phyloP scores from a whole-genome alignment of 768 basidiomycete species.

The Leucogyrophana mollusca region DNA sequence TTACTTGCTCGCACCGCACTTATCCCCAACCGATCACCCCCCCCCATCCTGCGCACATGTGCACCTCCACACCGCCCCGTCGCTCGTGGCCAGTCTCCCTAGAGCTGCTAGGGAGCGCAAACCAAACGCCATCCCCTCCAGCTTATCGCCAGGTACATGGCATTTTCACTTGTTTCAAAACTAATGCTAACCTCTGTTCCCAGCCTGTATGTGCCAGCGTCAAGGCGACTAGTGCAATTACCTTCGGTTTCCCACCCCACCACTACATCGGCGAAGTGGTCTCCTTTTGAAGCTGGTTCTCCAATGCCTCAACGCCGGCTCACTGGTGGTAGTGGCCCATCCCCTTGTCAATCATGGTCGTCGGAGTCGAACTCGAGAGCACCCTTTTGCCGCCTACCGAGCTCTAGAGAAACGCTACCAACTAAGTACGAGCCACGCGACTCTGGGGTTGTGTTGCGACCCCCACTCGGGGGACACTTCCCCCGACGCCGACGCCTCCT shows the following conservation, averaged over 20 bases:
- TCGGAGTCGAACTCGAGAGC: constrained; percentile 29
- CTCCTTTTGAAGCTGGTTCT: constrained; percentile 51
- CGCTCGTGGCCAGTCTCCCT: constrained; percentile 69
- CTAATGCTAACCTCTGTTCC: background rate
- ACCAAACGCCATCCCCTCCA: constrained; percentile 41
- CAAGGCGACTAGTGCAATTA: constrained; percentile 18
- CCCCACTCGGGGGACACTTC: too few species aligned
- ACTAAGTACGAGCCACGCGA: constrained; percentile 74
- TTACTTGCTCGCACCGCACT: too few species aligned
- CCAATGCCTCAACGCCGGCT: constrained; percentile 56
- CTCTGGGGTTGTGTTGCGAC: constrained; percentile 61
- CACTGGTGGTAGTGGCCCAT: constrained; percentile 33
- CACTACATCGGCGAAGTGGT: constrained; percentile 34
- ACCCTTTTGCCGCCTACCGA: constrained; percentile 52
- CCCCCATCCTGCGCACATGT: too few species aligned
- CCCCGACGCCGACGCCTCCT: too few species aligned
- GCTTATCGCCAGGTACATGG: constrained; percentile 27
- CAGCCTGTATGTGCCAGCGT: background rate
- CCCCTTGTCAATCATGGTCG: constrained; percentile 29
- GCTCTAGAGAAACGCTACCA: constrained; percentile 44
- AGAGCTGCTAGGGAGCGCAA: constrained; percentile 56
- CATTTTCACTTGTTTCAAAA: constrained; percentile 7
- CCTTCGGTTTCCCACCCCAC: constrained; percentile 39
- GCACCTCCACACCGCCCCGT: too few species aligned
- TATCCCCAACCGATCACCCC: too few species aligned